Percentiles rank a stretch among this genome's conserved stretches.
phyloP scores from a whole-genome alignment of 768 basidiomycete genomes.

The Tricholoma sp. region DNA sequence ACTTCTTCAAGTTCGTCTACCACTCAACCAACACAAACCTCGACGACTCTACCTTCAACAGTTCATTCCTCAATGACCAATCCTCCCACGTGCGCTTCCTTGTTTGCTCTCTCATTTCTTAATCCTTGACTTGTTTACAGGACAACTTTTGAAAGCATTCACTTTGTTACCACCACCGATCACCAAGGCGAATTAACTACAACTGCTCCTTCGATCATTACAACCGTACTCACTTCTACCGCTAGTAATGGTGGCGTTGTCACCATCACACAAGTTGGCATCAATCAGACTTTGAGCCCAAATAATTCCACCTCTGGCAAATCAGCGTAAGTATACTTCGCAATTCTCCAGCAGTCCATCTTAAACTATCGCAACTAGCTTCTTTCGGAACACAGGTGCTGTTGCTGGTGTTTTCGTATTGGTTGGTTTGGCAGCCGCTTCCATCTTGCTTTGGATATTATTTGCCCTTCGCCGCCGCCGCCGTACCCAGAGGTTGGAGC shows the following conservation, averaged over 20 bases:
- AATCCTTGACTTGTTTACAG: constrained; percentile 26
- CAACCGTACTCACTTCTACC: constrained; percentile 51
- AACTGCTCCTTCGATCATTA: constrained; percentile 53
- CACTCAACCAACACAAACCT: background rate
- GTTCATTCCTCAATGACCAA: background rate
- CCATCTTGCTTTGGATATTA: constrained; percentile 62
- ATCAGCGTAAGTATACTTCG: constrained; percentile 44
- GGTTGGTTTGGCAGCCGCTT: constrained; percentile 74
- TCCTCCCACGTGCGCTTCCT: constrained; percentile 12
- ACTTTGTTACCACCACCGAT: constrained; percentile 60
- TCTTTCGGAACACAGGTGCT: constrained; percentile 85
- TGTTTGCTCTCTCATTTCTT: constrained; percentile 5
- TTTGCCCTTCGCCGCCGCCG: constrained; percentile 67
- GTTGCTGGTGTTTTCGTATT: constrained; percentile 90
- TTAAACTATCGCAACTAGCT: constrained; percentile 38
- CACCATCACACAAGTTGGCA: constrained; percentile 57
- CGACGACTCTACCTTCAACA: background rate
- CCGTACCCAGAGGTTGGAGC: constrained; percentile 54
- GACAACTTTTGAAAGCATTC: constrained; percentile 46
- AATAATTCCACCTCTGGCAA: constrained; percentile 34
- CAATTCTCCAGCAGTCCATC: background rate
- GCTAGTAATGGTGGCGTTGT: constrained; percentile 44
- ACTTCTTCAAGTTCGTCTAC: constrained; percentile 14
- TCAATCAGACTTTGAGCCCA: constrained; percentile 68
- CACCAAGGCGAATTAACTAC: constrained; percentile 41